These are phyloP conservation scores for Physcia stellaris DNA, from an alignment of 495 filamentous ascomycete species.

Conservation along the genomic window DNA sequence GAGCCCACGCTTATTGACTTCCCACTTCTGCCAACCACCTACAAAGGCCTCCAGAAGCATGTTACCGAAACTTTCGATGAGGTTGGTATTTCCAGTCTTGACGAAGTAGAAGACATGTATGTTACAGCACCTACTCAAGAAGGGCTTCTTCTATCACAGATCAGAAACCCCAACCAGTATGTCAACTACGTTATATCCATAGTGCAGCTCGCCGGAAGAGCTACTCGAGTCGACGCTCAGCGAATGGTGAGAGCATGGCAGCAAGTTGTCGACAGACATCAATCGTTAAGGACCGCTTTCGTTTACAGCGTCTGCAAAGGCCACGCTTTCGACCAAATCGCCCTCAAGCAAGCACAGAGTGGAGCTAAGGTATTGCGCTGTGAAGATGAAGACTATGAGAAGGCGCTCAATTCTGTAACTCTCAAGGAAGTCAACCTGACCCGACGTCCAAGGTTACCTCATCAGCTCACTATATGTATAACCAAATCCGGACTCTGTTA, in stretches of 20 bases:
- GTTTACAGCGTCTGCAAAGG: constrained; percentile 36
- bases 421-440: constrained; percentile 23
- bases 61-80: constrained; percentile 31
- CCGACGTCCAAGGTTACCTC: constrained; percentile 25
- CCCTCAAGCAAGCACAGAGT: constrained; percentile 28
- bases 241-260: constrained; percentile 37
- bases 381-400: constrained; percentile 21
- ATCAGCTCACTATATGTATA: constrained; percentile 35
- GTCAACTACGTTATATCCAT: constrained; percentile 34
- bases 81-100: constrained; percentile 30
- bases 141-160: constrained; percentile 50
- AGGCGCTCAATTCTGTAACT: constrained; percentile 24
- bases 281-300: constrained; percentile 41
- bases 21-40: constrained; percentile 48
- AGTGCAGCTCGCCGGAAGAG: constrained; percentile 18
- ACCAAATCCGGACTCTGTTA: constrained; percentile 26
- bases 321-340: constrained; percentile 40
- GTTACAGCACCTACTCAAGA: constrained; percentile 55
- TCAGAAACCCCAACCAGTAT: constrained; percentile 34
- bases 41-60: constrained; percentile 30
- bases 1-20: constrained; percentile 49
- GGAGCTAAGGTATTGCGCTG: constrained; percentile 28
- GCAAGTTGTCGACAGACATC: constrained; percentile 37
- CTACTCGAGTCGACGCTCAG: constrained; percentile 22
- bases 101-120: constrained; percentile 43